Percentiles rank a stretch among this genome's conserved stretches.
Conservation (phyloP, 768 basidiomycete genomes). For the Dentipellis sp. region DNA sequence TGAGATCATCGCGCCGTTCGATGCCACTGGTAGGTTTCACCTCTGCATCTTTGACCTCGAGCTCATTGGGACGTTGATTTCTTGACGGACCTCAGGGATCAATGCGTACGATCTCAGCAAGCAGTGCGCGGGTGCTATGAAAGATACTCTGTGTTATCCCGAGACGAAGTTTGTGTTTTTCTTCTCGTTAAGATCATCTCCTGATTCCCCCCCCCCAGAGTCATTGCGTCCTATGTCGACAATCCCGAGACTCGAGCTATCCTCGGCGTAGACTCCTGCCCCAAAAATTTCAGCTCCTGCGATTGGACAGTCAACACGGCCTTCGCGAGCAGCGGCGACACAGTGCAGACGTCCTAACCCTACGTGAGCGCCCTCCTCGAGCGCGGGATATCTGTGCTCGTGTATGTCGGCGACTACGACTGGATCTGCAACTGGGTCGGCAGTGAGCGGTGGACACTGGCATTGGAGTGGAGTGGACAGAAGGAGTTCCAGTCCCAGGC, state of each 20-base stretch:
- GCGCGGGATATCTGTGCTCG: slow-evolving; percentile 40
- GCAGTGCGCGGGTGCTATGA: slow-evolving; percentile 40
- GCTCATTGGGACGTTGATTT: slow-evolving; percentile 17
- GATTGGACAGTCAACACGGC: slow-evolving; percentile 32
- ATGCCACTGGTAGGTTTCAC: slow-evolving; percentile 3
- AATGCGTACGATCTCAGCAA: slow-evolving; percentile 67
- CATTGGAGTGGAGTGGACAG: slow-evolving; percentile 51
- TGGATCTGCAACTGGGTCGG: slow-evolving; percentile 57
- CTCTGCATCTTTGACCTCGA: slow-evolving; percentile 18
- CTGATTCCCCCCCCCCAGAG: slow-evolving; percentile 27
- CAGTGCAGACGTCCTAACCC: slow-evolving; percentile 18
- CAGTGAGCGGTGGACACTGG: slow-evolving; percentile 52
- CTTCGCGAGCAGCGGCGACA: slow-evolving; percentile 40
- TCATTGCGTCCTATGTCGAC: slow-evolving; percentile 55
- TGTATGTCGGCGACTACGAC: slow-evolving; percentile 48
- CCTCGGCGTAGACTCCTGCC: slow-evolving; percentile 53
- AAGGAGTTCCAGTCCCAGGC: slow-evolving; percentile 32
- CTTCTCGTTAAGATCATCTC: neutral
- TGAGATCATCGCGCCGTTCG: neutral
- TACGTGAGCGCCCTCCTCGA: slow-evolving; percentile 50
- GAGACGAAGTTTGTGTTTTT: slow-evolving; percentile 29
- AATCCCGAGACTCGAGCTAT: slow-evolving; percentile 38
- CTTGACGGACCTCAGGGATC: slow-evolving; percentile 20
- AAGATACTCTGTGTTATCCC: slow-evolving; percentile 49
- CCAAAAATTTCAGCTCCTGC: slow-evolving; percentile 32